Evolutionary conservation across 2,329 filamentous ascomycete species (phyloP), one percentile per base, ranked within the genome.

Genomic region (Rutstroemia sp.): DNA sequence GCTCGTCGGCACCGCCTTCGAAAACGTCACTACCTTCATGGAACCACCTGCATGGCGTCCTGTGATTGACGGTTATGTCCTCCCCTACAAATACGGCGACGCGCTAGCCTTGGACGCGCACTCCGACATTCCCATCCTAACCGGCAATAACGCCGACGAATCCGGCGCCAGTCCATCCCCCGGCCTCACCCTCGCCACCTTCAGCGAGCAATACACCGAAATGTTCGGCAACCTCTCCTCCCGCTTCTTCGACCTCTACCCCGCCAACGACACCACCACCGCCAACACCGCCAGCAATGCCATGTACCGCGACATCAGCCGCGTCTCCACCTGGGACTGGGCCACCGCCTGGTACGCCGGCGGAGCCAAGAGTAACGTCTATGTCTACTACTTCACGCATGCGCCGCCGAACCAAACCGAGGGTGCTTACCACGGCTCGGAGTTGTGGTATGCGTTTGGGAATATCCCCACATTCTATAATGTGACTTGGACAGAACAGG

Each of bases 361-460:
- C 2, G 56, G 50, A 2, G 65, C 61, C 23, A 65, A 61, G 45
- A 61, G 52, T 42, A 58, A 59, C n/a, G 64, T 67, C 17, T 70
- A 64, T 54, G 61, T 58, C 0, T 71, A 70, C 60, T 69, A 63
- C 60, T 71, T 61, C 58, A 67, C 62, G 0, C 67, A 66, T 42
- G 57, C 66, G 1, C 68, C 68, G 3, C 63, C 68, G 16, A 59
- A 65, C 46, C 51, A 57, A 23, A 48, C 17, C 2, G 30, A 27
- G 1, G 66, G 64, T 27, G 67, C 65, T 5, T 70, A 65, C 53
- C 68, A 70, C 50, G 64, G 62, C 14, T 57, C 60, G 9, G 68
- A 68, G 59, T 55, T 70, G 12, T 64, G 62, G 55, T 70, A 69
- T 36, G 63, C 58, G 23, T 69, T 70, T 58, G 64, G 66, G 56